Evolutionary conservation across 768 basidiomycete species (phyloP).

Genomic region (Suillus hirtellus): DNA sequence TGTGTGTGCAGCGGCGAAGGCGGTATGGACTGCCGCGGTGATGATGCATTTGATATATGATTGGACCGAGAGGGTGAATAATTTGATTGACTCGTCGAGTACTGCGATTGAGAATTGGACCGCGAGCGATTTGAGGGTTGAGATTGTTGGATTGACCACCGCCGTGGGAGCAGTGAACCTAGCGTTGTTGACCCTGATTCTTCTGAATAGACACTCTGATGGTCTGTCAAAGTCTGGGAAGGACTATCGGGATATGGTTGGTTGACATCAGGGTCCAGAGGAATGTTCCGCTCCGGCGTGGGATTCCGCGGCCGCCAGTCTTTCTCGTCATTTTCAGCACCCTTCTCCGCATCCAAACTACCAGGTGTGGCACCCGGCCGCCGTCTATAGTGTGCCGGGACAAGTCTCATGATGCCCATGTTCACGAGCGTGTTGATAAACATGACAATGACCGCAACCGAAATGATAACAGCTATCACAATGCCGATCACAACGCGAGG

Average conservation of each 20-base stretch:
- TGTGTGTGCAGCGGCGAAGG: conserved; percentile 32
- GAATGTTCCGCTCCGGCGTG: conserved; percentile 48
- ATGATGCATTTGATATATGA: conserved; percentile 25
- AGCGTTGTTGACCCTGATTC: conserved; percentile 37
- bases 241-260: conserved; percentile 46
- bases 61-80: conserved; percentile 11
- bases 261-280: conserved; percentile 41
- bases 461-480: conserved; percentile 69
- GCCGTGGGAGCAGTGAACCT: conserved; percentile 34
- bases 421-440: conserved; percentile 67
- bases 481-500: conserved; percentile 81
- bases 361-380: conserved; percentile 15
- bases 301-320: conserved; percentile 48
- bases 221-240: conserved; percentile 24
- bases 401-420: conserved; percentile 35
- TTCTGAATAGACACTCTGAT: conserved; percentile 31
- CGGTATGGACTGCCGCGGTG: conserved; percentile 31
- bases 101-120: conserved; percentile 32
- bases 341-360: conserved; percentile 31
- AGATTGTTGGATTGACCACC: conserved; percentile 35
- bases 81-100: conserved; percentile 22
- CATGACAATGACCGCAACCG: conserved; percentile 67
- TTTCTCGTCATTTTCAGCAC: conserved; percentile 21
- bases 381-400: conserved; percentile 22
- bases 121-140: conserved; percentile 29